A percentile compares a stretch with the other conserved stretches of the same genome.
Conservation (phyloP, 192 early-diverging fungal species). For the Umbelopsis sp. region DNA sequence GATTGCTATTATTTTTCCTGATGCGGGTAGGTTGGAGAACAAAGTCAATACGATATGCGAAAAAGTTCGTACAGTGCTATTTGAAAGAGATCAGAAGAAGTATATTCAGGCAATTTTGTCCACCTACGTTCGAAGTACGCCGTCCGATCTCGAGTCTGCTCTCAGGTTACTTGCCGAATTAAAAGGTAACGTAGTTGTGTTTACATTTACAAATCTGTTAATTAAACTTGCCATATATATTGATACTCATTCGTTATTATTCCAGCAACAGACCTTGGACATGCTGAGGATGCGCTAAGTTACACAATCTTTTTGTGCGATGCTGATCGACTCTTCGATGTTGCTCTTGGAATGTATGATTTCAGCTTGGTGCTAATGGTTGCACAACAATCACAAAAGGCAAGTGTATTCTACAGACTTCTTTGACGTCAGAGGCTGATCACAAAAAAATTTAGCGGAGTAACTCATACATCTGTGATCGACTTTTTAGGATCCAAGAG, state of each 20-base stretch:
- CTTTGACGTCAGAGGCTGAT: not conserved
- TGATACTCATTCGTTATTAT: not conserved
- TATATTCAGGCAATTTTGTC: conserved; percentile 86
- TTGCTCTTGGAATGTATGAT: conserved; percentile 94
- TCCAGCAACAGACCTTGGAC: conserved; percentile 47
- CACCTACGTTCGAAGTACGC: conserved; percentile 77
- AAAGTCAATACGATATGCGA: conserved; percentile 83
- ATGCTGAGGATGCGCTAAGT: conserved; percentile 84
- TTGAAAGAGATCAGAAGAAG: conserved; percentile 43
- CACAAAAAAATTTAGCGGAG: not conserved
- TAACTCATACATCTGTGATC: not conserved
- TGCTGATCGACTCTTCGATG: conserved; percentile 84
- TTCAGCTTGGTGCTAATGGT: conserved; percentile 91
- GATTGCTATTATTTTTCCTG: not conserved
- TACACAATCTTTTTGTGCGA: conserved; percentile 93
- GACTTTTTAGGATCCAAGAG: conserved; percentile 76
- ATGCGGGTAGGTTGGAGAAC: conserved; percentile 22
- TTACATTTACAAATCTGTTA: not conserved
- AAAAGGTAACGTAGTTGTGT: conserved; percentile 38
- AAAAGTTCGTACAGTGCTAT: conserved; percentile 63
- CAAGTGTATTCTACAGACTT: conserved; percentile 5
- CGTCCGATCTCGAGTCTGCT: conserved; percentile 81
- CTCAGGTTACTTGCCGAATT: conserved; percentile 68
- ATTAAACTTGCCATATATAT: no score
- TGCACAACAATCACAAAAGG: conserved; percentile 95